A percentile compares a stretch with the other conserved stretches of the same genome.
These are phyloP conservation scores for Paecilomyces sp. DNA, from an alignment of 2,329 filamentous ascomycete genomes.

Conservation along the genomic window DNA sequence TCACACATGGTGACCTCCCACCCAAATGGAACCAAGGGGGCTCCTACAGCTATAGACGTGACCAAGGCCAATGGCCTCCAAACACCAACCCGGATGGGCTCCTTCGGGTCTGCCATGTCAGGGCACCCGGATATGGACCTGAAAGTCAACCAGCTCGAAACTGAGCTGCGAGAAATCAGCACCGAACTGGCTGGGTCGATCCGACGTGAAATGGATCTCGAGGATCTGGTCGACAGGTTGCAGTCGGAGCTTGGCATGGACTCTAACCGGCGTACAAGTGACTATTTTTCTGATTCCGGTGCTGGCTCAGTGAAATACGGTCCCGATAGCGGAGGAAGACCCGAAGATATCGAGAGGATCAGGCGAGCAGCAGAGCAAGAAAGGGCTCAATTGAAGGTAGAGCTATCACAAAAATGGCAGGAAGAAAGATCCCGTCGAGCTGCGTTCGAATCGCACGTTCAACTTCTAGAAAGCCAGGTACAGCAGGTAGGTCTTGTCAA, in stretches of 20 bases:
- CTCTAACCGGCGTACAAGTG: constrained; percentile 73
- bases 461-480: constrained; percentile 70
- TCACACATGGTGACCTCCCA: constrained; percentile 43
- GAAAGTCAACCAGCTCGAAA: constrained; percentile 81
- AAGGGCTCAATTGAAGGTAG: constrained; percentile 75
- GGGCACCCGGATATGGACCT: constrained; percentile 41
- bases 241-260: constrained; percentile 62
- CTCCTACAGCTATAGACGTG: constrained; percentile 45
- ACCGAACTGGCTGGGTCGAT: constrained; percentile 89
- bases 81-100: constrained; percentile 29
- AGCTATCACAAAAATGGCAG: constrained; percentile 78
- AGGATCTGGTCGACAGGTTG: constrained; percentile 83
- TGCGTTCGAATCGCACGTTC: constrained; percentile 75
- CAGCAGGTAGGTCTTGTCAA: constrained; percentile 46
- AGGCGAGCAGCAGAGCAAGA: constrained; percentile 84
- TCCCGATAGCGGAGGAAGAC: constrained; percentile 49
- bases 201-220: constrained; percentile 88
- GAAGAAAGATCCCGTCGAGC: constrained; percentile 73
- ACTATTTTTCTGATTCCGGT: constrained; percentile 97
- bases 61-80: constrained; percentile 46
- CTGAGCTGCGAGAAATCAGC: constrained; percentile 89
- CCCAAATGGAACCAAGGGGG: constrained; percentile 24
- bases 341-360: constrained; percentile 71
- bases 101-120: constrained; percentile 38
- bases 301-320: constrained; percentile 75